Conservation (phyloP, 768 basidiomycete genomes). For the Suillus bovinus region DNA sequence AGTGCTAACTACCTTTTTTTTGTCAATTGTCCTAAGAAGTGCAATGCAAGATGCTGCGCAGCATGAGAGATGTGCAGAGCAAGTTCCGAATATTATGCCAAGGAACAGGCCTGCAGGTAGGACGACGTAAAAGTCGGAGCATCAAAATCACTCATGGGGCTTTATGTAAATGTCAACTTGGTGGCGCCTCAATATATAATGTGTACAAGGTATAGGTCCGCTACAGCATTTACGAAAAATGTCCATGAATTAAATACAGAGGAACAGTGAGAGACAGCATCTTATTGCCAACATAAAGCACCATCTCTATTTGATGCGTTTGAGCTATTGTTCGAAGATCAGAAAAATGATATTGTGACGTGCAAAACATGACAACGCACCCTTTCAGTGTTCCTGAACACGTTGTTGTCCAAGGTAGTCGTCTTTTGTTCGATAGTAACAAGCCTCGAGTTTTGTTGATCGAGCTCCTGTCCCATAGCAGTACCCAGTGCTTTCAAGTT, state of each 20-base stretch:
- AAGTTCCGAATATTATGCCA: constrained; percentile 4
- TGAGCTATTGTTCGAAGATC: constrained; percentile 44
- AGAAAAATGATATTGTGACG: constrained; percentile 13
- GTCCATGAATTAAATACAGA: constrained; percentile 5
- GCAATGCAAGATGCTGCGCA: background rate
- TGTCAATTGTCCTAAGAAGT: background rate
- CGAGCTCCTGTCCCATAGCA: constrained; percentile 87
- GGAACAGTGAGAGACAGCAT: background rate
- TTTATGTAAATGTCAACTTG: background rate
- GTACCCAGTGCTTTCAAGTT: constrained; percentile 75
- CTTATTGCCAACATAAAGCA: background rate
- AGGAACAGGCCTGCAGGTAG: background rate
- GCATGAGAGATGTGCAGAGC: constrained; percentile 3
- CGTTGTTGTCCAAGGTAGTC: constrained; percentile 66
- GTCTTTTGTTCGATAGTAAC: constrained; percentile 79
- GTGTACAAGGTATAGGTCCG: background rate
- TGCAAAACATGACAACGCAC: constrained; percentile 42
- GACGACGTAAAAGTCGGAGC: constrained; percentile 1
- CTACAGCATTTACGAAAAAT: background rate
- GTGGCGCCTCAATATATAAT: background rate
- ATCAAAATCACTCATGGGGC: background rate
- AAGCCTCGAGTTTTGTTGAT: constrained; percentile 81
- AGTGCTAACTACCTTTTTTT: background rate
- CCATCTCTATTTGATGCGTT: constrained; percentile 51
- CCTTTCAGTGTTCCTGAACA: constrained; percentile 81